Conservation (phyloP, 164 flowering plant genomes). For the Malania oleifera region DNA sequence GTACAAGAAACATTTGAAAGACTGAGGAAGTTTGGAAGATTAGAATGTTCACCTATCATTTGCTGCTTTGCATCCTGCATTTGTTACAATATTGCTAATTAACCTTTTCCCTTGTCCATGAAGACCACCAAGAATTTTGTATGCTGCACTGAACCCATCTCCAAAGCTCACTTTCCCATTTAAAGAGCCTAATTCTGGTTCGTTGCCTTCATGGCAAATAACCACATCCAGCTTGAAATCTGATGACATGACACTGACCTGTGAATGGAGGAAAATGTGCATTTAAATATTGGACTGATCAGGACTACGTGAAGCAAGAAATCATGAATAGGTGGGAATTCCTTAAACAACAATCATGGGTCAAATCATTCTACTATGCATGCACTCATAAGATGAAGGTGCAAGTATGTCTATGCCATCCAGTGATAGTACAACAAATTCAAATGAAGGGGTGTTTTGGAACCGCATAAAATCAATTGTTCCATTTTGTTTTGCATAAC, state of each 20-base stretch:
- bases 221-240: conserved; percentile 28
- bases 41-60: conserved; percentile 29
- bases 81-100: conserved; percentile 24
- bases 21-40: neutral
- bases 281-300: neutral
- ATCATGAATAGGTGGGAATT: neutral
- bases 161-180: conserved; percentile 16
- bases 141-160: conserved; percentile 23
- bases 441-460: too few relatives aligned
- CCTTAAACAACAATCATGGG: too few relatives aligned
- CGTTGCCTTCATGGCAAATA: conserved; percentile 21
- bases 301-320: neutral
- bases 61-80: conserved; percentile 30
- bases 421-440: too few relatives aligned
- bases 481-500: too few relatives aligned
- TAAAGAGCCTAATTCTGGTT: conserved; percentile 18
- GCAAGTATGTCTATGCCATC: too few relatives aligned
- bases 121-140: conserved; percentile 30
- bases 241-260: conserved; percentile 32
- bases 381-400: neutral
- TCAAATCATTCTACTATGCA: too few relatives aligned
- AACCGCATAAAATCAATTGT: too few relatives aligned
- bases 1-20: too few relatives aligned
- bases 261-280: too few relatives aligned
- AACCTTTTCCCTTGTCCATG: conserved; percentile 32